Percentiles rank a stretch among this genome's conserved stretches.
Conservation (phyloP, 23 red algal genomes). For the Gracilariopsis chorda region DNA sequence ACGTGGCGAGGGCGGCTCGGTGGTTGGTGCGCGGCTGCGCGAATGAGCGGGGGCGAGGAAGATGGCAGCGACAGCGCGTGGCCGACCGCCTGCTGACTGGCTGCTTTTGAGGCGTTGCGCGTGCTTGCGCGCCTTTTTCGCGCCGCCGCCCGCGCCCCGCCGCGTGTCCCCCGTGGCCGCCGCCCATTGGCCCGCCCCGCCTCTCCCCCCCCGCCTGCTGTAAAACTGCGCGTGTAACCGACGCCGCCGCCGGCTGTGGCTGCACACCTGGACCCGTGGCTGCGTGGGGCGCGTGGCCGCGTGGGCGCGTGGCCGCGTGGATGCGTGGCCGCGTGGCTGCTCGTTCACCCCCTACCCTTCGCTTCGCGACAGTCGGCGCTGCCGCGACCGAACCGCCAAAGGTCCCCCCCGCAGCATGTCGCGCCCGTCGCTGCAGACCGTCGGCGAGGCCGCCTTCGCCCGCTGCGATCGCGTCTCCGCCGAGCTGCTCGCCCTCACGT, state of each 20-base stretch:
- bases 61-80: conserved; percentile 29
- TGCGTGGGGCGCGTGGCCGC: not conserved
- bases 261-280: not conserved
- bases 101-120: conserved; percentile 21
- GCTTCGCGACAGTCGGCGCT: too few relatives aligned
- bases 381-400: not conserved
- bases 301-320: not conserved
- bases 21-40: not conserved
- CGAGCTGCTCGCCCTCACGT: conserved; percentile 98
- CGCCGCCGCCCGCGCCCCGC: not conserved
- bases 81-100: conserved; percentile 21
- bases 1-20: conserved; percentile 25
- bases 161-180: not conserved
- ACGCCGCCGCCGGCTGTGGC: not conserved
- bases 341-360: not conserved
- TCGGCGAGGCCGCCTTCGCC: conserved; percentile 85
- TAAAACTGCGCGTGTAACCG: not conserved
- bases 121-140: not conserved
- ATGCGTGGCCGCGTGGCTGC: not conserved
- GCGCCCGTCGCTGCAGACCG: conserved; percentile 61
- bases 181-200: not conserved
- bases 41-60: conserved; percentile 23
- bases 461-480: conserved; percentile 82
- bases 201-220: not conserved
- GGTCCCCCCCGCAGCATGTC: not conserved